Evolutionary conservation across 1,284 basidiomycete species (phyloP).

Genomic region (Boletellus deceptivus): DNA sequence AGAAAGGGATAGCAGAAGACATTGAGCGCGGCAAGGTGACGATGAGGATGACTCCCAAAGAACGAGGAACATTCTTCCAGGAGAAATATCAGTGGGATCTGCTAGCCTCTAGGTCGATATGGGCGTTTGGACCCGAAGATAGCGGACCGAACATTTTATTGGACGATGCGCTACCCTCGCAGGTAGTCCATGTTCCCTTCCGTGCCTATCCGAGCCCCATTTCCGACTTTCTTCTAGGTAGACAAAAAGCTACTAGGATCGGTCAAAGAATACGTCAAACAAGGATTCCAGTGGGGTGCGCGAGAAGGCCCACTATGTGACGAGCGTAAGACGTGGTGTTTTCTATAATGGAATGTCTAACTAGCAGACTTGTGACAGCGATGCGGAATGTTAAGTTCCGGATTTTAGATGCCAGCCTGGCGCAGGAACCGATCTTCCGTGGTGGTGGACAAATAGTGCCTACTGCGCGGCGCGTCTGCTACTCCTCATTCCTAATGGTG

Average conservation of each 20-base stretch:
- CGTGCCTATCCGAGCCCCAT: neutral
- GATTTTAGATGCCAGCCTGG: constrained; percentile 86
- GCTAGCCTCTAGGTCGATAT: constrained; percentile 95
- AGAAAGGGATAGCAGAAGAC: constrained; percentile 91
- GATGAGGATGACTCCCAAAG: constrained; percentile 92
- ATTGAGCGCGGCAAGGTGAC: constrained; percentile 89
- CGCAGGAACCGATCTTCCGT: constrained; percentile 94
- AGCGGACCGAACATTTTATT: constrained; percentile 91
- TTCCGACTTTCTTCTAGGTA: constrained; percentile 45
- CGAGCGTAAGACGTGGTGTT: constrained; percentile 73
- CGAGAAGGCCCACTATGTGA: constrained; percentile 97
- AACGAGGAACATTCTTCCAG: constrained; percentile 91
- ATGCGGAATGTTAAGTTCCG: constrained; percentile 99
- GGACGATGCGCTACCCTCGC: constrained; percentile 94
- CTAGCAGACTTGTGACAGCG: constrained; percentile 47
- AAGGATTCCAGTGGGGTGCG: constrained; percentile 99
- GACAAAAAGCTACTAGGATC: constrained; percentile 91
- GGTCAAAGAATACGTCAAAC: constrained; percentile 94
- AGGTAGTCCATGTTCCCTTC: constrained; percentile 47
- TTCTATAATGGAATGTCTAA: constrained; percentile 2
- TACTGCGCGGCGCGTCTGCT: constrained; percentile 95
- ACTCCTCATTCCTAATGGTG: constrained; percentile 98
- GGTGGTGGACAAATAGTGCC: constrained; percentile 99
- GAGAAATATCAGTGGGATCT: constrained; percentile 98
- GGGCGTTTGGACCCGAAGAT: constrained; percentile 99